Evolutionary conservation across 805 yeast species (phyloP), one percentile per base, ranked within the genome.

Genomic region (Spathaspora gorwiae): DNA sequence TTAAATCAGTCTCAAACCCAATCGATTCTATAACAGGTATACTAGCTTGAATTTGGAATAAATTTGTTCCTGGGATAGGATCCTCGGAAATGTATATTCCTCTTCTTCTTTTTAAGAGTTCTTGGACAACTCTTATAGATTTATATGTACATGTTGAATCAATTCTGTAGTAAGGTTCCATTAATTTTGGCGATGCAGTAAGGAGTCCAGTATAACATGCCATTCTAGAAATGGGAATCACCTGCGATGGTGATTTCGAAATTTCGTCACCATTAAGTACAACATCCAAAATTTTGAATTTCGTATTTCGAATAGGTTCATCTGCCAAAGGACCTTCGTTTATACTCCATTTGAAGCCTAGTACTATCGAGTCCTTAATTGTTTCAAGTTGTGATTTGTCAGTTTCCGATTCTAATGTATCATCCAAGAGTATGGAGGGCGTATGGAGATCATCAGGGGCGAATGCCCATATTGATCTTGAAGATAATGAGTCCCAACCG

Each of bases 271-370:
- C 63, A 6, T 84, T 73, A 3, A 86, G 55, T 0, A 68, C 65
- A 0, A 80, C 78, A 46, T 83, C 87, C 39, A 88, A 70, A 35
- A 94, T 73, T 45, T 80, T 79, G 62, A 94, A 89, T 50, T 78
- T 81, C 6, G 83, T 79, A 44, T 82, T 77, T 43, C 87, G 67
- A 6, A 94, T 72, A 0, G 87, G 83, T 58, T 89, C 97, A 48
- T 86, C 96, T 49, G 95, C 81, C n/a, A 94, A 68, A 0, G 99
- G 99, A 0, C 99, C 99, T 55, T 87, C 96, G 45, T 80, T 72
- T 0, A 79, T 72, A 2, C 85, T 84, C 94, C 96, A 87, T 54
- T 78, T 75, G 65, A 92, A 94, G 0, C 98, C 99, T 52, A 83
- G 84, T 2, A 70, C 65, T 1, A 90, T 75, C 2, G 80, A 69